Evolutionary conservation across 306 rosid genomes (phyloP).

Genomic region (Cucumis cinereus): DNA sequence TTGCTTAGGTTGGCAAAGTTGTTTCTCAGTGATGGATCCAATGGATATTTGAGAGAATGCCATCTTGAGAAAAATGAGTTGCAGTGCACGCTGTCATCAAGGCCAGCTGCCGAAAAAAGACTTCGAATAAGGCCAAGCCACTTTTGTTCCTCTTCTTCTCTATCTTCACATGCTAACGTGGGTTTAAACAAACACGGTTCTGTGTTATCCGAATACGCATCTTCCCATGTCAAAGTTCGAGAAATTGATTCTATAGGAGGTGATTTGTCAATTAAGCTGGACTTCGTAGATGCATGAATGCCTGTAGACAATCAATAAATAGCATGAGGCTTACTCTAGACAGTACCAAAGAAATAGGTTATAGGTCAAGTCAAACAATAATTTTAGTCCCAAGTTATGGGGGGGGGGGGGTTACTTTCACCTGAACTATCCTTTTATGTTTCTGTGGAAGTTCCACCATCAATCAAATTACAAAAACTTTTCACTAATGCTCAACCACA

Average conservation of each 20-base stretch:
- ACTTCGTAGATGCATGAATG: constrained; percentile 23
- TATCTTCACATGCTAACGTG: constrained; percentile 27
- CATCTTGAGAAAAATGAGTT: constrained; percentile 35
- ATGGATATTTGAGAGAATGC: constrained; percentile 62
- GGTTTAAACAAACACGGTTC: constrained; percentile 39
- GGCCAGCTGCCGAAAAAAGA: constrained; percentile 52
- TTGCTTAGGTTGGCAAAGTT: constrained; percentile 34
- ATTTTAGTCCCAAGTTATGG: background rate
- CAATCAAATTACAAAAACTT: background rate
- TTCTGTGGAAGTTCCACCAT: background rate
- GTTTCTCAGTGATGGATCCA: constrained; percentile 76
- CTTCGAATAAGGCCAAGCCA: constrained; percentile 51
- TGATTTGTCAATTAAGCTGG: constrained; percentile 87
- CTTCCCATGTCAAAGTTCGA: constrained; percentile 73
- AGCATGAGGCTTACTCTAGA: background rate
- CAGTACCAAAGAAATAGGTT: background rate
- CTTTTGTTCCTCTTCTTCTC: constrained; percentile 46
- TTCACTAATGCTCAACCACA: background rate
- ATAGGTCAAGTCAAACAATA: background rate
- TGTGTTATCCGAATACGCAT: constrained; percentile 38
- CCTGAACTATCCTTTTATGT: background rate
- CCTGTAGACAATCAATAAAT: constrained; percentile 24
- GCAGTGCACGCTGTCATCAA: constrained; percentile 30
- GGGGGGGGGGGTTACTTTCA: background rate
- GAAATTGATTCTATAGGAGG: constrained; percentile 91